A percentile compares a stretch with the other conserved stretches of the same genome.
Evolutionary conservation across 768 basidiomycete genomes (phyloP).

Genomic region (Guyanaporus albipodus): DNA sequence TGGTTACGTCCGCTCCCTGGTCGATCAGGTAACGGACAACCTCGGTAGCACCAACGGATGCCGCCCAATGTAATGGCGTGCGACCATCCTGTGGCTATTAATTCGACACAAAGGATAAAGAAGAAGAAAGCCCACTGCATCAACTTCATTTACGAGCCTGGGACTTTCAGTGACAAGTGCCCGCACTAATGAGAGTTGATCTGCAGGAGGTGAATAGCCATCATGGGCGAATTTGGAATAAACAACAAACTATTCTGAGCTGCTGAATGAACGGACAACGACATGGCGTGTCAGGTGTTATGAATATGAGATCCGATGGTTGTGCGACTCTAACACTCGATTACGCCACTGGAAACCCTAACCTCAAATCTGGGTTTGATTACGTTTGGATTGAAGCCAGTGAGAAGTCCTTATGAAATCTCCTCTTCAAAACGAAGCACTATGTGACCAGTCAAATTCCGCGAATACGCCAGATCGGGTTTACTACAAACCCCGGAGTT

Average conservation of each 20-base stretch:
- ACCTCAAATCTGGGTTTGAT: conserved; percentile 20
- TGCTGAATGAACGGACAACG: conserved; percentile 53
- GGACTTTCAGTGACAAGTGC: conserved; percentile 61
- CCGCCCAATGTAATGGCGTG: conserved; percentile 84
- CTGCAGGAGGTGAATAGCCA: conserved; percentile 32
- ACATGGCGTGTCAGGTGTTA: too few species aligned
- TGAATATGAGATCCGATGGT: too few species aligned
- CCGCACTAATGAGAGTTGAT: conserved; percentile 67
- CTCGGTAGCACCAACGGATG: conserved; percentile 67
- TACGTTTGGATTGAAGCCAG: too few species aligned
- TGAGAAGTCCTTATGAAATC: not conserved
- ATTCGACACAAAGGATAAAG: fast-evolving
- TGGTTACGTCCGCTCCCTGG: conserved; percentile 63
- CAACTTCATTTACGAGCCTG: conserved; percentile 54
- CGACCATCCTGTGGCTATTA: conserved; percentile 56
- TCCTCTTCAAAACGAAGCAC: not conserved
- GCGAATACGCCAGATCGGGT: not conserved
- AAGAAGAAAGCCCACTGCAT: conserved; percentile 44
- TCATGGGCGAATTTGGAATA: not conserved
- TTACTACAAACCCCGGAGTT: not conserved
- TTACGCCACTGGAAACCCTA: conserved; percentile 15
- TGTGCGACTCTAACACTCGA: too few species aligned
- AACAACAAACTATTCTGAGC: conserved; percentile 57
- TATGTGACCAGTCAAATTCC: not conserved
- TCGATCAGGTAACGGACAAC: conserved; percentile 66